Base-by-base conservation (phyloP, 768 basidiomycete genomes). In the Leccinum longicurvipes region DNA sequence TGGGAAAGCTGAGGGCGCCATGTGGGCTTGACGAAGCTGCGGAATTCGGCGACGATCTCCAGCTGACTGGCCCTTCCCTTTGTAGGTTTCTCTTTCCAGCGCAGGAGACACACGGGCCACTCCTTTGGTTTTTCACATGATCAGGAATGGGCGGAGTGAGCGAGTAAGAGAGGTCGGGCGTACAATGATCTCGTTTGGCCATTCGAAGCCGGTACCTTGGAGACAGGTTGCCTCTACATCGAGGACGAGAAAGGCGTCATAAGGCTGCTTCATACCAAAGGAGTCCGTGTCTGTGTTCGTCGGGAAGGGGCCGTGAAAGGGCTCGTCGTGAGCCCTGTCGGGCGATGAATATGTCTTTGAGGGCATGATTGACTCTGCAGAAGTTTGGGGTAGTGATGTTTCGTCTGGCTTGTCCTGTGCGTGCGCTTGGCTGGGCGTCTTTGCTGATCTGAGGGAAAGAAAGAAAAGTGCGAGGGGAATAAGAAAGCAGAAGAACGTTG, bases 141-240 rank as follows among this genome's bases (percentile, higher is more conserved):
- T 61, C 46, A 63, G 48, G 56, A 31, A 55, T 23, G 3, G 34
- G n/a, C 39, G 44, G 34, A 31, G 49, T 49, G 47, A 50, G 60
- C 25, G 55, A 51, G 48, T 46, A 57, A 50, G 48, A 57, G 45
- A 80, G 3, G 19, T 6, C 1, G 12, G 27, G 50, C 87, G 66
- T 69, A 91, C 96, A 59, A 98, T 97, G 53, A 98, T 94, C 74
- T 98, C 96, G 72, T 97, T 97, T 2, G 95, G 91, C 73, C 86
- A 96, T 53, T 86, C 82, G 60, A 93, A 91, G 17, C 72, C 69
- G 31, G 83, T 79, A 34, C 86, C 88, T 62, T 69, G 71, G 44
- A 79, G 67, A 63, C 93, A 95, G 2, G 93, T 95, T 12, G 85
- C 93, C 68, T 95, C 93, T 50, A 95, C 87, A 63, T 98, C 95